A percentile compares a stretch with the other conserved stretches of the same genome.
These are phyloP conservation scores for Schizophyllum amplum DNA, from an alignment of 1,284 basidiomycete species.

Conservation along the genomic window DNA sequence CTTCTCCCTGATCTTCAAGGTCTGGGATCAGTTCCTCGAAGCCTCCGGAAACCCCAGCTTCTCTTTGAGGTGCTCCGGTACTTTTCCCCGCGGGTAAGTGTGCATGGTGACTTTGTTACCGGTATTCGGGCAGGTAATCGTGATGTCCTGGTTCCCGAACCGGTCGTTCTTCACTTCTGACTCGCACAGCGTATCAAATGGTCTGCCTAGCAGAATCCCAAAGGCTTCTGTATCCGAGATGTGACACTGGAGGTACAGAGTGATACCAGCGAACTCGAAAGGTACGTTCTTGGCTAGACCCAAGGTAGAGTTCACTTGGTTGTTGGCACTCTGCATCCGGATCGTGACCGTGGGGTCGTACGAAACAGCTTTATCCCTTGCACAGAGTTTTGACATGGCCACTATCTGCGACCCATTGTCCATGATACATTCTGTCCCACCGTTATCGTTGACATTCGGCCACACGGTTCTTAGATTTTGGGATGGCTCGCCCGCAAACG, in stretches of 20 bases:
- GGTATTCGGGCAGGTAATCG: conserved; percentile 8
- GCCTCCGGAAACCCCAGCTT: conserved; percentile 1
- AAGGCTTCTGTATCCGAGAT: conserved; percentile 5
- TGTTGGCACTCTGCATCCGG: conserved; percentile 9
- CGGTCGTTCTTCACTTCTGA: conserved; percentile 6
- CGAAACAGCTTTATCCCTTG: neutral
- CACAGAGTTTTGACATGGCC: conserved; percentile 5
- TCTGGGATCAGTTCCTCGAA: too few species aligned
- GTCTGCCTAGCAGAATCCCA: conserved; percentile 6
- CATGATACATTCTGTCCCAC: conserved; percentile 1
- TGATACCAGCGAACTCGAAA: conserved; percentile 6
- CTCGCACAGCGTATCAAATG: conserved; percentile 7
- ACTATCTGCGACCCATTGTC: conserved; percentile 9
- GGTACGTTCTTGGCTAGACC: conserved; percentile 9
- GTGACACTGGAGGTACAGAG: conserved; percentile 8
- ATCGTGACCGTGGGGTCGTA: conserved; percentile 8
- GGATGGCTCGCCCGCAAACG: too few species aligned
- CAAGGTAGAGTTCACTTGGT: conserved; percentile 4
- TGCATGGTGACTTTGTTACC: conserved; percentile 3
- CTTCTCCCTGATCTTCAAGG: too few species aligned
- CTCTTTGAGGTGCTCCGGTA: neutral
- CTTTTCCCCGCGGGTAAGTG: conserved; percentile 9
- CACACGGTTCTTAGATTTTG: neutral
- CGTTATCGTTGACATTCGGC: neutral
- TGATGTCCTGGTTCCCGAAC: conserved; percentile 6